Conservation (phyloP, 345 rosid species). For the Gossypium herbaceum region DNA sequence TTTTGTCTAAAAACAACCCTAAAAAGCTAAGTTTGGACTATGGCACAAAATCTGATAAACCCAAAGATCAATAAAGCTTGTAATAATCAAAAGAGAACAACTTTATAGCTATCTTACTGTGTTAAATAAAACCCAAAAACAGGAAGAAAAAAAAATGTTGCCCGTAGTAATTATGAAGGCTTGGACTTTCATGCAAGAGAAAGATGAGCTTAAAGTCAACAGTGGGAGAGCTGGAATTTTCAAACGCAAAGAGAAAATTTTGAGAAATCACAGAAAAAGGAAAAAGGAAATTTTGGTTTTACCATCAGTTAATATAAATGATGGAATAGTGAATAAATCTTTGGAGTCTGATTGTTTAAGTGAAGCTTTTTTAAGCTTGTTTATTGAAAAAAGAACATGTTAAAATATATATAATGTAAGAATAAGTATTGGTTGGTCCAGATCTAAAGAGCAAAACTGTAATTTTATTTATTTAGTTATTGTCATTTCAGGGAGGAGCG, state of each 20-base stretch:
- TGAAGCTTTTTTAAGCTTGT: constrained; percentile 1
- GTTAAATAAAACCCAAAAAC: background rate
- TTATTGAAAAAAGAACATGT: background rate
- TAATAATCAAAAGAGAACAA: background rate
- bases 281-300: background rate
- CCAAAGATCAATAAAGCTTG: constrained; percentile 11
- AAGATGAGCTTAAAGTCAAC: constrained; percentile 27
- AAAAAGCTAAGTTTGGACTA: background rate
- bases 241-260: constrained; percentile 10
- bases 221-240: constrained; percentile 17
- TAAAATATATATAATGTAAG: background rate
- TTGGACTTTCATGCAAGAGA: constrained; percentile 18
- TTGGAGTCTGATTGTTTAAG: constrained; percentile 25
- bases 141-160: no score
- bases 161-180: background rate
- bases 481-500: constrained; percentile 24
- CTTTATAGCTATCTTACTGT: background rate
- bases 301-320: background rate
- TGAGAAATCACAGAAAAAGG: constrained; percentile 12
- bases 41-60: background rate
- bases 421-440: constrained; percentile 21
- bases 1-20: background rate
- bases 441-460: constrained; percentile 19
- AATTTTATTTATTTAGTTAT: background rate
- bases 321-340: constrained; percentile 41